phyloP scores from a whole-genome alignment of 768 basidiomycete genomes.

The Flagelloscypha sp. region DNA sequence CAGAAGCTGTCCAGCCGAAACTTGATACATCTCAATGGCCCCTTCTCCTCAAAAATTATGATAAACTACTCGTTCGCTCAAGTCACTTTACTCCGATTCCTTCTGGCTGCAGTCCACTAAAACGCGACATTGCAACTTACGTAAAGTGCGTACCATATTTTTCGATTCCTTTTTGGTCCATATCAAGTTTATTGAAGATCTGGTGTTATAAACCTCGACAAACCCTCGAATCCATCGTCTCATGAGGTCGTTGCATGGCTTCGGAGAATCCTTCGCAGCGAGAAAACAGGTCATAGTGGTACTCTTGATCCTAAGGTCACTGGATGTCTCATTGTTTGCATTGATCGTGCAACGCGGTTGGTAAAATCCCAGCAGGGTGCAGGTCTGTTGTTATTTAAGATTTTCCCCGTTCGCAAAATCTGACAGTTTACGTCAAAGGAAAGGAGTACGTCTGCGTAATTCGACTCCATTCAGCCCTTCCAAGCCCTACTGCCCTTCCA shows the following conservation, averaged over 20 bases:
- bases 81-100: constrained; percentile 98
- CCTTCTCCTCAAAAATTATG: constrained; percentile 95
- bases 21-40: constrained; percentile 98
- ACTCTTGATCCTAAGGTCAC: constrained; percentile 99
- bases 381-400: constrained; percentile 39
- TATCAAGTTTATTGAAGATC: constrained; percentile 45
- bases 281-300: constrained; percentile 98
- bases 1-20: constrained; percentile 62
- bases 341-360: constrained; percentile 94
- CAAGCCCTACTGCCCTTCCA: constrained; percentile 78
- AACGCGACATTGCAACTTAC: constrained; percentile 86
- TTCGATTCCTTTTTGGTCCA: constrained; percentile 6
- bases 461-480: constrained; percentile 77
- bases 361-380: constrained; percentile 99
- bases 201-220: constrained; percentile 98
- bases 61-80: constrained; percentile 89
- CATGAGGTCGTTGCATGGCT: constrained; percentile 99
- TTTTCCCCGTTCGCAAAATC: not conserved
- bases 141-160: constrained; percentile 56
- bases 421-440: constrained; percentile 33
- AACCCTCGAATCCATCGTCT: constrained; percentile 97
- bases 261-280: constrained; percentile 89
- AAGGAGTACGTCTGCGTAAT: constrained; percentile 99
- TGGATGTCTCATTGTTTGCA: constrained; percentile 97
- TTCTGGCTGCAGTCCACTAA: constrained; percentile 86